Evolutionary conservation across 2,329 filamentous ascomycete genomes (phyloP).

Genomic region (Microdochium nivale): DNA sequence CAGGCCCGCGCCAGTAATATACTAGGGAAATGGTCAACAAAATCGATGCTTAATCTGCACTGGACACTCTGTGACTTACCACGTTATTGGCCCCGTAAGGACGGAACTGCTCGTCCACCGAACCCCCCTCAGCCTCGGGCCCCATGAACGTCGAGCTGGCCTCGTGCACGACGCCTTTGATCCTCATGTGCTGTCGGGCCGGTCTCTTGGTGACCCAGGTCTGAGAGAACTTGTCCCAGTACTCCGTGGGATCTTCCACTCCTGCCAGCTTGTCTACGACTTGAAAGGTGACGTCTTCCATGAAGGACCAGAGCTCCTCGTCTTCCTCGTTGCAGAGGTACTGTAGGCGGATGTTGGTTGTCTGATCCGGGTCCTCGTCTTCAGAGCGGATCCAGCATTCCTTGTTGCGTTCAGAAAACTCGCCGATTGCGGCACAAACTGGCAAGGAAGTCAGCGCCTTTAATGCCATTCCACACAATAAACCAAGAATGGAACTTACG

Average conservation of each 20-base stretch:
- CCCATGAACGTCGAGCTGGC: background rate
- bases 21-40: background rate
- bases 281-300: background rate
- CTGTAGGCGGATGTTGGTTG: background rate
- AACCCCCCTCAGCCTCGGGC: background rate
- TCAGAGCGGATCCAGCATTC: background rate
- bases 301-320: background rate
- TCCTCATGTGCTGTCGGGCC: background rate
- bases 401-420: background rate
- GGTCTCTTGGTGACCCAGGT: background rate
- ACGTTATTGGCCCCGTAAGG: background rate
- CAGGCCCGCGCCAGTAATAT: background rate
- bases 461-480: no score
- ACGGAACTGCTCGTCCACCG: background rate
- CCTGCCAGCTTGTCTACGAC: background rate
- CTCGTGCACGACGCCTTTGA: background rate
- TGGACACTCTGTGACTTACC: background rate
- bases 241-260: background rate
- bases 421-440: background rate
- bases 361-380: background rate
- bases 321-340: background rate
- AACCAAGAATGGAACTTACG: background rate
- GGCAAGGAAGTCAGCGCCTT: background rate
- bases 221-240: background rate
- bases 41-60: background rate